Base-by-base conservation (phyloP, 1,284 basidiomycete genomes). In the Peniophora sp. region DNA sequence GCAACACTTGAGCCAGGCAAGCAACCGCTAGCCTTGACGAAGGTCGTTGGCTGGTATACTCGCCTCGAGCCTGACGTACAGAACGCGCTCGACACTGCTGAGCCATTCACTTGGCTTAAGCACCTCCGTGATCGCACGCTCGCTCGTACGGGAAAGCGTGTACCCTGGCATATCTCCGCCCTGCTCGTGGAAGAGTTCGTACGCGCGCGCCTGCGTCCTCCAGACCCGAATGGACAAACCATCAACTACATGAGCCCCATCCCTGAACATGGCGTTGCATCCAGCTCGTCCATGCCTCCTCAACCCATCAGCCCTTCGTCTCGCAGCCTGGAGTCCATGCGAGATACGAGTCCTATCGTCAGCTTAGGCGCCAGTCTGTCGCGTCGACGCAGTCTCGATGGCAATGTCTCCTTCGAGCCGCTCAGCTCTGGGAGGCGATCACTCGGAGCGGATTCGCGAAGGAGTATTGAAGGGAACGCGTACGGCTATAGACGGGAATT, bases 21-120 rank as follows among this genome's bases (percentile, higher is more conserved):
- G 6, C 56, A 60, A 8, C 63, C 65, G 9, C 57, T 80, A 44
- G 80, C 76, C 56, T 67, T 79, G 11, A 62, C 69, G 10, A 68
- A 72, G 42, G 71, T 81, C 20, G 71, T 71, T 39, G 76, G 74
- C 35, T 88, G 86, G 86, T 78, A 79, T 55, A 62, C 67, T 24
- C 62, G 66, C 24, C 76, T 80, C 52, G 73, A 76, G 24, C 58
- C 64, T 3, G 59, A 68, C 17, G 62, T 76, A 11, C 76, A 70
- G 52, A 60, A 68, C 11, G 70, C 75, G 32, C 60, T 88, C 20
- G 79, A 81, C 52, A 74, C 73, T 49, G 71, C 74, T 1, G 85
- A 88, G 58, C 83, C 85, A 12, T 69, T 83, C 49, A 79, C 80
- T 3, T 88, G 84, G 86, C 63, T 86, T 24, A 83, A 79, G 58